Conservation (phyloP, 1,284 basidiomycete genomes). For the Trametes sp. region DNA sequence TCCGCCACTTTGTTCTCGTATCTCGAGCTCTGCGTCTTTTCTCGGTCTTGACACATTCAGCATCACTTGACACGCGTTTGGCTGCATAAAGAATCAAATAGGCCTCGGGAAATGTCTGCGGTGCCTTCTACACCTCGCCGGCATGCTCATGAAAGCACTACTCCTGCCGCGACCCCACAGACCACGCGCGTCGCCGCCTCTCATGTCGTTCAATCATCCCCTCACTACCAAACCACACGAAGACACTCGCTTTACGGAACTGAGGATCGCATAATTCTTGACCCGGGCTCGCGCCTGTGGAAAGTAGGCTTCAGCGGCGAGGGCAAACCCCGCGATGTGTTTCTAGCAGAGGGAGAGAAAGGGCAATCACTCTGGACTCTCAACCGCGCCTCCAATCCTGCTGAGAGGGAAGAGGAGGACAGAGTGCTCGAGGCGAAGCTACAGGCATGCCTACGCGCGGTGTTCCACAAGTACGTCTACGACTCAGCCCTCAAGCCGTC, state of each 20-base stretch:
- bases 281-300: slow-evolving; percentile 86
- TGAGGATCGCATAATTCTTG: slow-evolving; percentile 86
- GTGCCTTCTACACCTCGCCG: slow-evolving; percentile 56
- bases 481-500: slow-evolving; percentile 3
- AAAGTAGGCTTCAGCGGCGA: slow-evolving; percentile 92
- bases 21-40: no score
- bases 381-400: slow-evolving; percentile 57
- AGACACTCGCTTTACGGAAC: slow-evolving; percentile 85
- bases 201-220: slow-evolving; percentile 67
- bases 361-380: slow-evolving; percentile 66
- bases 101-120: slow-evolving; percentile 30
- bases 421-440: slow-evolving; percentile 73
- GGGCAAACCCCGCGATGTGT: slow-evolving; percentile 81
- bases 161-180: slow-evolving; percentile 57
- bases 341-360: slow-evolving; percentile 57
- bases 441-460: slow-evolving; percentile 72
- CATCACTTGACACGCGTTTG: no score
- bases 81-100: no score
- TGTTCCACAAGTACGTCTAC: slow-evolving; percentile 83
- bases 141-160: slow-evolving; percentile 39
- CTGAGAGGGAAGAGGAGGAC: slow-evolving; percentile 76
- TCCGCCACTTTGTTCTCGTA: not conserved
- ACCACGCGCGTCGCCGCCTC: slow-evolving; percentile 55
- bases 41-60: no score
- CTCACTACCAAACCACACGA: slow-evolving; percentile 79